phyloP scores from a whole-genome alignment of 2,329 filamentous ascomycete genomes.

The Graphiopsis chlorocephala region DNA sequence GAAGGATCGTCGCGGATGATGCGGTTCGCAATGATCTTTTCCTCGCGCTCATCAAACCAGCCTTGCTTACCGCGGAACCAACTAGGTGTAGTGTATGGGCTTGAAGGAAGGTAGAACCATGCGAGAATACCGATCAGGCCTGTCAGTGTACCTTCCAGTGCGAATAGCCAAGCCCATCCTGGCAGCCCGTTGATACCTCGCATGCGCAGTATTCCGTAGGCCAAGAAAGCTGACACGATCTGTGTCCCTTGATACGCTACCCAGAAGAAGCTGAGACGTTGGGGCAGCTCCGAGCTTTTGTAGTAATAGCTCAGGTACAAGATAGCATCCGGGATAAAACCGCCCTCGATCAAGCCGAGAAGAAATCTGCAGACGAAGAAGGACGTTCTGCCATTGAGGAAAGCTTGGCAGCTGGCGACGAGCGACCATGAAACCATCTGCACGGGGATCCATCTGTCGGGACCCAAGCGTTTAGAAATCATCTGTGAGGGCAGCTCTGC shows the following conservation, averaged over 20 bases:
- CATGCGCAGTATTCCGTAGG: constrained; percentile 38
- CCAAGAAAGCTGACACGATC: constrained; percentile 29
- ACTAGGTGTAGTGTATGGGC: constrained; percentile 63
- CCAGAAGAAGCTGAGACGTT: constrained; percentile 69
- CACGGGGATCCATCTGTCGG: constrained; percentile 43
- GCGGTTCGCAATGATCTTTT: constrained; percentile 63
- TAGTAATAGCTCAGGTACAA: constrained; percentile 74
- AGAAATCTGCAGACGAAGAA: constrained; percentile 42
- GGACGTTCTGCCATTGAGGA: constrained; percentile 30
- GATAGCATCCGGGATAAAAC: constrained; percentile 58
- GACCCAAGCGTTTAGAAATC: constrained; percentile 46
- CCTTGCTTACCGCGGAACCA: constrained; percentile 59
- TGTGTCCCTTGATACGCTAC: constrained; percentile 25
- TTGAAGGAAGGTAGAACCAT: constrained; percentile 51
- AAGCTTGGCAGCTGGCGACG: constrained; percentile 32
- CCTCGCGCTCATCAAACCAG: constrained; percentile 66
- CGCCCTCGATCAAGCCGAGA: constrained; percentile 42
- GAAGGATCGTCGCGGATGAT: constrained; percentile 58
- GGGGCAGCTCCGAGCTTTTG: constrained; percentile 66
- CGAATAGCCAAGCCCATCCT: constrained; percentile 47
- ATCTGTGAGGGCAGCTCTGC: constrained; percentile 38
- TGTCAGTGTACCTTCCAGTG: constrained; percentile 54
- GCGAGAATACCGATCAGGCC: constrained; percentile 52
- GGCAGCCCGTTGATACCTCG: constrained; percentile 45
- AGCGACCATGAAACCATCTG: constrained; percentile 46